Evolutionary conservation across 768 basidiomycete genomes (phyloP).

Genomic region (Tylopilus vinaceipallidus): DNA sequence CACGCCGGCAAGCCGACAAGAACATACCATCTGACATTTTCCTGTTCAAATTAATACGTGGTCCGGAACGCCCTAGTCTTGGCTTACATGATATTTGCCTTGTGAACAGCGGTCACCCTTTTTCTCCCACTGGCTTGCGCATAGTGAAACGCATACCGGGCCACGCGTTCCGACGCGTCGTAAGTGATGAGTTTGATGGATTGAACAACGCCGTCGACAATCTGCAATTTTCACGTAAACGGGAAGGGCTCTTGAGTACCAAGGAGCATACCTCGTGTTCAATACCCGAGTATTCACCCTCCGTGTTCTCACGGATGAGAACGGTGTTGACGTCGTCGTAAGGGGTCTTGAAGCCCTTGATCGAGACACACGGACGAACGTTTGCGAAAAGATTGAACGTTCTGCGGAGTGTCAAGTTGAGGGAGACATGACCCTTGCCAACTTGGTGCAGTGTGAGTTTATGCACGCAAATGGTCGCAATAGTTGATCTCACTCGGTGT

Average conservation of each 20-base stretch:
- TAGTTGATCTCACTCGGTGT: constrained; percentile 78
- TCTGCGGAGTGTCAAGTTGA: constrained; percentile 94
- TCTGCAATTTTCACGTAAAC: constrained; percentile 41
- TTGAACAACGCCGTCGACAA: constrained; percentile 97
- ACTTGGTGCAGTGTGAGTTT: constrained; percentile 47
- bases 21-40: constrained; percentile 99
- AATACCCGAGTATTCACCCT: constrained; percentile 99
- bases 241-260: neutral
- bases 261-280: constrained; percentile 82
- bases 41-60: constrained; percentile 46
- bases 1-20: constrained; percentile 93
- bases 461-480: constrained; percentile 4
- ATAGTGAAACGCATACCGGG: constrained; percentile 97
- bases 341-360: constrained; percentile 96
- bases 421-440: constrained; percentile 97
- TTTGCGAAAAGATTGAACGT: constrained; percentile 99
- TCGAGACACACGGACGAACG: constrained; percentile 93
- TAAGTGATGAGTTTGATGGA: constrained; percentile 99
- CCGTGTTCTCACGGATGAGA: constrained; percentile 98
- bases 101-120: constrained; percentile 97
- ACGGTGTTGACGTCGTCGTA: constrained; percentile 99
- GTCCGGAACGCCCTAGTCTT: neutral
- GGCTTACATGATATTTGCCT: constrained; percentile 96
- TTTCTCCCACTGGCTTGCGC: constrained; percentile 85
- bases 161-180: constrained; percentile 98